These are phyloP conservation scores for Calycina herbarum DNA, from an alignment of 2,329 filamentous ascomycete species.

Conservation along the genomic window DNA sequence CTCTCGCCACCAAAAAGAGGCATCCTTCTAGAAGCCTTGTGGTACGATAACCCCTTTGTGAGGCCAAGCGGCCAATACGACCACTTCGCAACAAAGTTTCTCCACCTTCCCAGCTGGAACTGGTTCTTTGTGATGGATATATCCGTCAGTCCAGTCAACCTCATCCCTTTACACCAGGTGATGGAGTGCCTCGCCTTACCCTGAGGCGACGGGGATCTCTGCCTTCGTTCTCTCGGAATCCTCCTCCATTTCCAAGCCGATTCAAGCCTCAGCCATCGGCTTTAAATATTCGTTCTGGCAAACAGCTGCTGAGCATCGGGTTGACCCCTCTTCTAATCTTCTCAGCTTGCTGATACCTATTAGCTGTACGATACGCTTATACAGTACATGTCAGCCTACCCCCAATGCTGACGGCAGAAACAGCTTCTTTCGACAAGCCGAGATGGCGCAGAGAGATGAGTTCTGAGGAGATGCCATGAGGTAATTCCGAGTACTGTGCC, in stretches of 20 bases:
- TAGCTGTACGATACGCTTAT: not conserved
- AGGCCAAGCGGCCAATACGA: not conserved
- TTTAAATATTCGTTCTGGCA: not conserved
- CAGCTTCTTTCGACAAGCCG: conserved; percentile 5
- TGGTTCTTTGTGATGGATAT: conserved; percentile 7
- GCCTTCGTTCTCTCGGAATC: not conserved
- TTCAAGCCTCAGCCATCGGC: conserved; percentile 10
- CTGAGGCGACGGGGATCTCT: not conserved
- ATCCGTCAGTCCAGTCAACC: conserved; percentile 7
- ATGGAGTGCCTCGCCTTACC: not conserved
- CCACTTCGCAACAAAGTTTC: not conserved
- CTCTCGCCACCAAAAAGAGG: not conserved
- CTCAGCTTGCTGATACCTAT: conserved; percentile 6
- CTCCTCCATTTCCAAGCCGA: not conserved
- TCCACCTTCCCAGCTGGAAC: conserved; percentile 1
- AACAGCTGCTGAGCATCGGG: conserved; percentile 6
- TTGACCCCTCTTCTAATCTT: conserved; percentile 8
- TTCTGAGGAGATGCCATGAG: too few species aligned
- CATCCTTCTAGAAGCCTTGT: conserved; percentile 2
- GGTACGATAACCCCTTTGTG: not conserved
- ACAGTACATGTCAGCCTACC: conserved; percentile 2
- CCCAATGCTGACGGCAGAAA: conserved; percentile 10
- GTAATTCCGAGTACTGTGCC: too few species aligned
- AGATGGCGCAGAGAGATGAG: not conserved
- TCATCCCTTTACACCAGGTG: not conserved